Evolutionary conservation across 1,284 basidiomycete species (phyloP).

Genomic region (Ustilago nuda): DNA sequence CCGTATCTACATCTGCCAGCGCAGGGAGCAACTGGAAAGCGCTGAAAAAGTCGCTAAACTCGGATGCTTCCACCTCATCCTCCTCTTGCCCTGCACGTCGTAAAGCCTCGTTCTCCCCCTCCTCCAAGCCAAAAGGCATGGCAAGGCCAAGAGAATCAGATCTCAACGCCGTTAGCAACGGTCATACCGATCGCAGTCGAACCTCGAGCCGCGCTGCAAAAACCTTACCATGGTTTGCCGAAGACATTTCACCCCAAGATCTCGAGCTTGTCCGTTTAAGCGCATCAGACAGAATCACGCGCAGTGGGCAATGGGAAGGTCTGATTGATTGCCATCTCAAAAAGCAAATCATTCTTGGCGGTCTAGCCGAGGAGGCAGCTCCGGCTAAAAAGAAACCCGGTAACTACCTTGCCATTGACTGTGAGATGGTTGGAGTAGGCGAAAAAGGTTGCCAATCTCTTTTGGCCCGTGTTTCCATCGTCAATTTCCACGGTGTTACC

Average conservation of each 20-base stretch:
- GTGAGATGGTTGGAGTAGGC: conserved; percentile 98
- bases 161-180: background rate
- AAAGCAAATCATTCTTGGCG: conserved; percentile 56
- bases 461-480: conserved; percentile 88
- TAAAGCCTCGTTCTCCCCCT: conserved; percentile 8
- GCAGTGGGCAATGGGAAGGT: conserved; percentile 55
- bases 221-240: conserved; percentile 62
- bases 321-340: conserved; percentile 53
- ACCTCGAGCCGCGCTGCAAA: conserved; percentile 32
- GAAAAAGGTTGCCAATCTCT: conserved; percentile 82
- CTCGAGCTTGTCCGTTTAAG: conserved; percentile 52
- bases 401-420: conserved; percentile 86
- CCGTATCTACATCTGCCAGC: background rate
- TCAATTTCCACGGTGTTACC: conserved; percentile 87
- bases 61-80: conserved; percentile 26
- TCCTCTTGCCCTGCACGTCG: conserved; percentile 5
- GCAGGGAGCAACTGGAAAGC: conserved; percentile 66
- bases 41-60: conserved; percentile 50
- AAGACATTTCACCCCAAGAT: conserved; percentile 63
- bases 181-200: conserved; percentile 10
- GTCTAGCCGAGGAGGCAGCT: conserved; percentile 29
- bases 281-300: conserved; percentile 34
- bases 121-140: background rate
- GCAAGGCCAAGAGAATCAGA: conserved; percentile 19
- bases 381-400: conserved; percentile 72